These are phyloP conservation scores for Mrakia blollopis DNA, from an alignment of 768 basidiomycete genomes.

Conservation along the genomic window DNA sequence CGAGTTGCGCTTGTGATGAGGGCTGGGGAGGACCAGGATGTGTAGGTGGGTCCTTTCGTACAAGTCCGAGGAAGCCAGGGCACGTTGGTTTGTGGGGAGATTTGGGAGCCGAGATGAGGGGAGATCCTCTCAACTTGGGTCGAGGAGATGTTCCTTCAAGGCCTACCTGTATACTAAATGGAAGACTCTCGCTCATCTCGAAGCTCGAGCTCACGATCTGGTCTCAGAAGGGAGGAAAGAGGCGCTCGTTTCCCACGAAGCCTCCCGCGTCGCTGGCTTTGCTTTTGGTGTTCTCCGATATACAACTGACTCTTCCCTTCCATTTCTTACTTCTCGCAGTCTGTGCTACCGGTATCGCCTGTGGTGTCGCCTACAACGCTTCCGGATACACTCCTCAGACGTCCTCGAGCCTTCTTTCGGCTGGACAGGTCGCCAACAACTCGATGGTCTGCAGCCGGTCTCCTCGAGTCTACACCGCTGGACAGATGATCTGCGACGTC, in stretches of 20 bases:
- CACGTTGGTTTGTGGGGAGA: not conserved
- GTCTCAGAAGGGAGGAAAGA: no score
- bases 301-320: not conserved
- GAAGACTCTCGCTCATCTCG: no score
- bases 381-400: not conserved
- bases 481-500: conserved; percentile 80
- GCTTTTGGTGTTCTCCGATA: not conserved
- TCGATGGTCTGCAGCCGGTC: conserved; percentile 67
- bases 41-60: not conserved
- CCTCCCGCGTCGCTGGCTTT: not conserved
- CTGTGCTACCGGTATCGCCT: not conserved
- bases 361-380: conserved; percentile 10
- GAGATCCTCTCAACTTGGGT: not conserved
- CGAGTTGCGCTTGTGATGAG: conserved; percentile 6
- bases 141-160: no score
- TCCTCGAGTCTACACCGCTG: conserved; percentile 67
- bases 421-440: conserved; percentile 48
- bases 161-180: no score
- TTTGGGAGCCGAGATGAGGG: not conserved
- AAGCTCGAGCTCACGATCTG: no score
- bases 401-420: not conserved
- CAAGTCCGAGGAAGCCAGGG: not conserved
- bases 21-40: conserved; percentile 11
- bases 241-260: no score
- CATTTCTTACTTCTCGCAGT: not conserved